Conservation (phyloP, 192 early-diverging fungal genomes). For the Rhizophagus clarus region DNA sequence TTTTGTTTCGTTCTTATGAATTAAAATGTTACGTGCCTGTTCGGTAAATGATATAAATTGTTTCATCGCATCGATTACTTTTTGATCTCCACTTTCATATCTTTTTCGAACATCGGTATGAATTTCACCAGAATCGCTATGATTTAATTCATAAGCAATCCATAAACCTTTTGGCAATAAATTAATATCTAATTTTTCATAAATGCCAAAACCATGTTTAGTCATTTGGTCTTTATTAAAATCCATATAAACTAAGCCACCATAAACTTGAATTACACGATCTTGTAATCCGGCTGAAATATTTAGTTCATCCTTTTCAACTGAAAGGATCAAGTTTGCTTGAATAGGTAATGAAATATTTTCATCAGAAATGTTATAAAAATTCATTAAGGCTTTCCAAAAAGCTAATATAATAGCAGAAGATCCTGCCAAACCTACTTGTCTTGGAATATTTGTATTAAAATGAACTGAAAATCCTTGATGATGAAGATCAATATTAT, state of each 20-base stretch:
- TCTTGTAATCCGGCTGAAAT: slow-evolving; percentile 66
- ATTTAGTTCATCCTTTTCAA: slow-evolving; percentile 57
- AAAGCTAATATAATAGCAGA: slow-evolving; percentile 63
- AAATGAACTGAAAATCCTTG: slow-evolving; percentile 55
- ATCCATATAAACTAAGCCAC: slow-evolving; percentile 67
- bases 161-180: slow-evolving; percentile 45
- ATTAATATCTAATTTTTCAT: slow-evolving; percentile 40
- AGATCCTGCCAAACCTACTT: slow-evolving; percentile 51
- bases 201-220: slow-evolving; percentile 49
- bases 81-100: slow-evolving; percentile 54
- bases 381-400: slow-evolving; percentile 48
- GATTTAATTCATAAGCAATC: slow-evolving; percentile 56
- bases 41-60: slow-evolving; percentile 48
- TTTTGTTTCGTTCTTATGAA: slow-evolving; percentile 14
- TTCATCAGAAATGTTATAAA: slow-evolving; percentile 38
- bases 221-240: slow-evolving; percentile 55
- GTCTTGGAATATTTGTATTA: slow-evolving; percentile 67
- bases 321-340: slow-evolving; percentile 56
- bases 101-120: slow-evolving; percentile 55
- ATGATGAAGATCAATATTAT: slow-evolving; percentile 38
- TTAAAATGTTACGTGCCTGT: slow-evolving; percentile 40
- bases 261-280: slow-evolving; percentile 63
- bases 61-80: slow-evolving; percentile 58
- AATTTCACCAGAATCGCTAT: slow-evolving; percentile 62
- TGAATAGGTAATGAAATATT: slow-evolving; percentile 51